phyloP scores from a whole-genome alignment of 495 filamentous ascomycete species.

The Annulohypoxylon stygium region DNA sequence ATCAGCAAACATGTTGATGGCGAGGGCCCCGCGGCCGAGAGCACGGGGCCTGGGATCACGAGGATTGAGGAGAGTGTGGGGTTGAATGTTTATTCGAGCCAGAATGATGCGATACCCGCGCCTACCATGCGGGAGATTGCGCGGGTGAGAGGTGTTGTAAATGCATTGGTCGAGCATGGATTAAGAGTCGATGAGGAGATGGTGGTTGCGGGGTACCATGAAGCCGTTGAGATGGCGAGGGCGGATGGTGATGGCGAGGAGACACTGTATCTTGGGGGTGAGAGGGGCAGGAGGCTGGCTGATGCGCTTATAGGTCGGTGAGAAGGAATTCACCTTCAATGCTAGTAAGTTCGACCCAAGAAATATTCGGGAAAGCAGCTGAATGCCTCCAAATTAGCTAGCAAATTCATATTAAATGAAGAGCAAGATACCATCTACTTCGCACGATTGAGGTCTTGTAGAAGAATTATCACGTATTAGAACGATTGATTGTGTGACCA shows the following conservation, averaged over 20 bases:
- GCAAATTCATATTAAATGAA: background rate
- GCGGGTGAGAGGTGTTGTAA: constrained; percentile 81
- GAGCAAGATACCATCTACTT: constrained; percentile 3
- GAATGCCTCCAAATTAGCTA: background rate
- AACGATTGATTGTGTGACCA: background rate
- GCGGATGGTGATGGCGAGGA: constrained; percentile 64
- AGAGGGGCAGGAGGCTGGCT: constrained; percentile 74
- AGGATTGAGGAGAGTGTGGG: constrained; percentile 84
- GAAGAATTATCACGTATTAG: background rate
- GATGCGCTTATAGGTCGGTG: constrained; percentile 62
- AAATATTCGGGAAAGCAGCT: background rate
- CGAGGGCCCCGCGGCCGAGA: constrained; percentile 57
- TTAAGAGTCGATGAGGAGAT: constrained; percentile 92
- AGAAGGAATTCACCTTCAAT: constrained; percentile 2
- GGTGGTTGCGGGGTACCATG: constrained; percentile 84
- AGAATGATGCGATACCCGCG: constrained; percentile 83
- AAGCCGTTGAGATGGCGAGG: constrained; percentile 77
- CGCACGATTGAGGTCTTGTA: background rate
- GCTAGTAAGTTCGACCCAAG: background rate
- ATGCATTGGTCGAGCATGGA: constrained; percentile 82
- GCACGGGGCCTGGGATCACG: constrained; percentile 68
- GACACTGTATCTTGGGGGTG: constrained; percentile 77
- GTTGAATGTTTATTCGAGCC: constrained; percentile 81
- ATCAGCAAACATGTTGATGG: constrained; percentile 81
- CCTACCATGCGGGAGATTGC: constrained; percentile 90